Evolutionary conservation across 2,329 filamentous ascomycete genomes (phyloP), one percentile per base, ranked within the genome.

Genomic region (Epichloe brachyelytri): DNA sequence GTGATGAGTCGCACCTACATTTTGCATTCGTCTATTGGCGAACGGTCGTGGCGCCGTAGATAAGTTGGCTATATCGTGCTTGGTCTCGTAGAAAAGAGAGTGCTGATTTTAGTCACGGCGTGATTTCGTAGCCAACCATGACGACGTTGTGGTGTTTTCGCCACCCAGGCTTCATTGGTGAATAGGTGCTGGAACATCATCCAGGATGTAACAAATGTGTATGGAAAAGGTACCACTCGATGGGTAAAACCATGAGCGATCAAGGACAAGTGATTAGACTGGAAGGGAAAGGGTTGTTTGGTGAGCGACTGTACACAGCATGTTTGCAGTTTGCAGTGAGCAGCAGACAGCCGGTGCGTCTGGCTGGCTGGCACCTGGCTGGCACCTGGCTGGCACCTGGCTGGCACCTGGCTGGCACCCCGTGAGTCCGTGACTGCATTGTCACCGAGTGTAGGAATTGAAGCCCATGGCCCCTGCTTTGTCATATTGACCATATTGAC

Each of bases 381-480:
- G 26, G 37, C 37, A 39, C 15, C 37, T 15, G 15, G 26, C 26
- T 8, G 26, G 37, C 37, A 39, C 15, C 37, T 14, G 22, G 22
- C 22, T 6, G 22, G 37, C 37, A 38, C 14, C 37, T 12, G 15
- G 26, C 26, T 30, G 26, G 37, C 37, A 39, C 41, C 15, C 17
- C 47, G 47, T 43, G 39, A 49, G 30, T 37, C 19, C 39, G 39
- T 43, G 47, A 49, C 39, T 38, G 19, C 47, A 36, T 43, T 15
- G 40, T 49, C 47, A 49, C 47, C 47, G 40, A 49, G 48, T 30
- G 48, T 45, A 39, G 48, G 33, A 45, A 37, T 45, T 34, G 41
- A 41, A 44, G 34, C 48, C 36, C 20, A 36, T n/a, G 17, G 11
- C 20, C 41, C 48, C 41, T 45, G 37, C 40, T 19, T 38, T 8